Evolutionary conservation across 1,284 basidiomycete species (phyloP).

Genomic region (Pseudozyma thailandica): DNA sequence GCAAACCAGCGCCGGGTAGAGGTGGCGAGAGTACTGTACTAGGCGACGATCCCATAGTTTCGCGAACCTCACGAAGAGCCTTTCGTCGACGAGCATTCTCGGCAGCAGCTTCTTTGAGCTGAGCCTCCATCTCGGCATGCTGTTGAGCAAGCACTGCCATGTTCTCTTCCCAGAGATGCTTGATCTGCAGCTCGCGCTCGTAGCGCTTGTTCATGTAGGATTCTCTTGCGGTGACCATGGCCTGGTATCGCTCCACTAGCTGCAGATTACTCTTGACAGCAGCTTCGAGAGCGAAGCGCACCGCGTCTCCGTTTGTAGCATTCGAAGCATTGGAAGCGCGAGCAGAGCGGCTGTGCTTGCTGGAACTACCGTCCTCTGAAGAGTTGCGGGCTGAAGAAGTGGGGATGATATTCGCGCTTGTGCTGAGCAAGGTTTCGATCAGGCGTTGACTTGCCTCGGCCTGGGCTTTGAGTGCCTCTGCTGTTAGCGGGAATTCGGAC

Average conservation of each 20-base stretch:
- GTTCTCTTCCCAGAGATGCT: slow-evolving; percentile 88
- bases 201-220: slow-evolving; percentile 75
- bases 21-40: slow-evolving; percentile 39
- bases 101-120: slow-evolving; percentile 72
- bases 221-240: slow-evolving; percentile 83
- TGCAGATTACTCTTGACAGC: slow-evolving; percentile 49
- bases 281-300: slow-evolving; percentile 32
- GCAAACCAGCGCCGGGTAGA: slow-evolving; percentile 11
- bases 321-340: slow-evolving; percentile 57
- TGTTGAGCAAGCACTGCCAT: slow-evolving; percentile 85
- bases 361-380: slow-evolving; percentile 23
- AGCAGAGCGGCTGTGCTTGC: slow-evolving; percentile 73
- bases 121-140: slow-evolving; percentile 82
- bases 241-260: slow-evolving; percentile 77
- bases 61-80: slow-evolving; percentile 61
- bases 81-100: slow-evolving; percentile 70
- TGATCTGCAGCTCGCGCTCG: slow-evolving; percentile 78
- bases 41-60: slow-evolving; percentile 67
- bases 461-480: slow-evolving; percentile 48
- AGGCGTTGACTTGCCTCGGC: slow-evolving; percentile 48
- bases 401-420: slow-evolving; percentile 7
- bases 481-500: slow-evolving; percentile 42
- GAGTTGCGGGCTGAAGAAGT: slow-evolving; percentile 6
- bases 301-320: slow-evolving; percentile 24
- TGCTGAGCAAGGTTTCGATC: slow-evolving; percentile 25